phyloP scores from a whole-genome alignment of 306 rosid genomes.

The Inga leiocalycina region DNA sequence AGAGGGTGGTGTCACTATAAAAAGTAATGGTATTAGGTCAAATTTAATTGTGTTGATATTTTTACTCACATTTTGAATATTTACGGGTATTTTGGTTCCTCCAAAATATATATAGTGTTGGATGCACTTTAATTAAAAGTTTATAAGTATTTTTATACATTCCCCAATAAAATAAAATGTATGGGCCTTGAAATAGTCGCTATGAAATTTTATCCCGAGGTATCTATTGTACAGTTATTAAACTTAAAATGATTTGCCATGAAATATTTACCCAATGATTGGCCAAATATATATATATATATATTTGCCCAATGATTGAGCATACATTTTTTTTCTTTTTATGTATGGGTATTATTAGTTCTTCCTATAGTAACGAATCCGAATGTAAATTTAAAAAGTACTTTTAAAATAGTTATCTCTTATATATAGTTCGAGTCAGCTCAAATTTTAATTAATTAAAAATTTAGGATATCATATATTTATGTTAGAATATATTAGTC shows the following conservation, averaged over 20 bases:
- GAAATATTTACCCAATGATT: not conserved
- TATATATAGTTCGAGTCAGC: not conserved
- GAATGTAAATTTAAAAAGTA: not conserved
- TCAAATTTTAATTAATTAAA: too few species aligned
- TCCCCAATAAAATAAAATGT: not conserved
- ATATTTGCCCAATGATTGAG: not conserved
- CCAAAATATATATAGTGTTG: too few species aligned
- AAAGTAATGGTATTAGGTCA: too few species aligned
- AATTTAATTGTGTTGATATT: too few species aligned
- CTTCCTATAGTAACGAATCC: not conserved
- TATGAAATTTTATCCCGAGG: not conserved
- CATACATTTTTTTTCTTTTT: not conserved
- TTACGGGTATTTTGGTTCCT: too few species aligned
- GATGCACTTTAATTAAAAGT: too few species aligned
- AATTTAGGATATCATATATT: too few species aligned
- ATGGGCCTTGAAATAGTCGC: not conserved
- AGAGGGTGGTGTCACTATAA: too few species aligned
- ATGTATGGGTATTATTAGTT: not conserved
- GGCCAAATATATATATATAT: too few species aligned
- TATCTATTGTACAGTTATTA: not conserved
- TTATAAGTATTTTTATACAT: too few species aligned
- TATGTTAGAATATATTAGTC: too few species aligned
- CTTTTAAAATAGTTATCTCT: not conserved
- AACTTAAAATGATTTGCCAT: not conserved
- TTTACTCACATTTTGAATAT: too few species aligned